These are phyloP conservation scores for Yarrowia keelungensis DNA, from an alignment of 805 yeast species.

Conservation along the genomic window DNA sequence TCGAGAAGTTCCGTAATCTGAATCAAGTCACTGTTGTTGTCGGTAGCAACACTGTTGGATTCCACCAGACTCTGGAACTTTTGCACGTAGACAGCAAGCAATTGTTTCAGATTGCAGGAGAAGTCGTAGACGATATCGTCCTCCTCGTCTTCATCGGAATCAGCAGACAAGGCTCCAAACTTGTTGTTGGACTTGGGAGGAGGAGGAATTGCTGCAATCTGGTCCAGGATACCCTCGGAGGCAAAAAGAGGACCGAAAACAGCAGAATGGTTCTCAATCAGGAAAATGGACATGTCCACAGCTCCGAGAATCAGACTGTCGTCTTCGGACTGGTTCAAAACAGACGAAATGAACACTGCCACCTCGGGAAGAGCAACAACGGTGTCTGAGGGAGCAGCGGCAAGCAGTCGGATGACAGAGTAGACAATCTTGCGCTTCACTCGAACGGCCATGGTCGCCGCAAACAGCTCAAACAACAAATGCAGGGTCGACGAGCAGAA, in stretches of 20 bases:
- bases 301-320: slow-evolving; percentile 58
- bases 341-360: slow-evolving; percentile 47
- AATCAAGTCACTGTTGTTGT: slow-evolving; percentile 14
- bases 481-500: slow-evolving; percentile 51
- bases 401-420: slow-evolving; percentile 60
- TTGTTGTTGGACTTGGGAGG: slow-evolving; percentile 40
- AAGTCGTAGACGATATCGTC: slow-evolving; percentile 45
- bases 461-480: slow-evolving; percentile 68
- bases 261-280: slow-evolving; percentile 57
- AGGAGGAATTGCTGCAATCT: slow-evolving; percentile 50
- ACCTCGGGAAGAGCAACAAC: slow-evolving; percentile 44
- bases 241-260: slow-evolving; percentile 59
- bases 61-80: slow-evolving; percentile 34
- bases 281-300: slow-evolving; percentile 55
- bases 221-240: slow-evolving; percentile 74
- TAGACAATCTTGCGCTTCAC: slow-evolving; percentile 65
- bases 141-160: slow-evolving; percentile 41
- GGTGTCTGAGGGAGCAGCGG: slow-evolving; percentile 50
- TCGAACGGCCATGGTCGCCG: slow-evolving; percentile 73
- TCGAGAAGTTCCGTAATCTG: slow-evolving; percentile 39
- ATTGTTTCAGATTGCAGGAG: slow-evolving; percentile 41
- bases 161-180: slow-evolving; percentile 42
- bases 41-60: slow-evolving; percentile 5
- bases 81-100: slow-evolving; percentile 45
- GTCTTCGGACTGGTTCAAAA: slow-evolving; percentile 47